Conservation (phyloP, 208 protist species). For the Leishmania gerbilli region DNA sequence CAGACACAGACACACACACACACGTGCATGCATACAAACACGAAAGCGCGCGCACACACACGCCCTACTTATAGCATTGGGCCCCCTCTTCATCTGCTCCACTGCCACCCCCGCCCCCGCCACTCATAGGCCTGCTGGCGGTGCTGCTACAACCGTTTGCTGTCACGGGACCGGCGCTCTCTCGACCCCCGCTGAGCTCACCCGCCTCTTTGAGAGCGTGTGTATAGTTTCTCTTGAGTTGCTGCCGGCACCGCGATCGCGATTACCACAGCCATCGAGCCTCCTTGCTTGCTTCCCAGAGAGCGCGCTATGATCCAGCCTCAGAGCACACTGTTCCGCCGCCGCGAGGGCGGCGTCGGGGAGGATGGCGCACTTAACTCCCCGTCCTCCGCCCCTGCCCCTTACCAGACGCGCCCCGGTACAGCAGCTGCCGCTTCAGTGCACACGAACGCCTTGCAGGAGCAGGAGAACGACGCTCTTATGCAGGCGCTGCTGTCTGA, state of each 20-base stretch:
- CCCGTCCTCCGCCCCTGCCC: conserved; percentile 1
- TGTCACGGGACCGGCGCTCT: too few relatives aligned
- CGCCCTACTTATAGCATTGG: neutral
- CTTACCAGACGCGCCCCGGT: neutral
- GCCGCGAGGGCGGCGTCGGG: conserved; percentile 20
- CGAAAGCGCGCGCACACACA: neutral
- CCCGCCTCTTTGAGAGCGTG: neutral
- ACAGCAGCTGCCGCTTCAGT: conserved; percentile 4
- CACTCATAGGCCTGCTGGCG: neutral
- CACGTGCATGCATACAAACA: neutral
- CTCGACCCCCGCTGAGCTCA: neutral
- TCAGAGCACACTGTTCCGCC: conserved; percentile 71
- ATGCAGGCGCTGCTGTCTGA: conserved; percentile 69
- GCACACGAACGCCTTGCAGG: conserved; percentile 24
- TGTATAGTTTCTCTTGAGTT: neutral
- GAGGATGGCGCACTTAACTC: conserved; percentile 1
- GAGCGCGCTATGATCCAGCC: conserved; percentile 38
- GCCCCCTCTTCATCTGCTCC: neutral
- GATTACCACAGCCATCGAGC: neutral
- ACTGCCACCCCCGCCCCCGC: neutral
- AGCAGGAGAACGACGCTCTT: conserved; percentile 77
- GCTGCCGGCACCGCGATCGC: neutral
- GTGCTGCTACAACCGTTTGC: neutral
- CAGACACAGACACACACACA: neutral
- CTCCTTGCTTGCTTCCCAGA: neutral